Conservation (phyloP, 1,139 yeast species). For the Meyerozyma carpophila region DNA sequence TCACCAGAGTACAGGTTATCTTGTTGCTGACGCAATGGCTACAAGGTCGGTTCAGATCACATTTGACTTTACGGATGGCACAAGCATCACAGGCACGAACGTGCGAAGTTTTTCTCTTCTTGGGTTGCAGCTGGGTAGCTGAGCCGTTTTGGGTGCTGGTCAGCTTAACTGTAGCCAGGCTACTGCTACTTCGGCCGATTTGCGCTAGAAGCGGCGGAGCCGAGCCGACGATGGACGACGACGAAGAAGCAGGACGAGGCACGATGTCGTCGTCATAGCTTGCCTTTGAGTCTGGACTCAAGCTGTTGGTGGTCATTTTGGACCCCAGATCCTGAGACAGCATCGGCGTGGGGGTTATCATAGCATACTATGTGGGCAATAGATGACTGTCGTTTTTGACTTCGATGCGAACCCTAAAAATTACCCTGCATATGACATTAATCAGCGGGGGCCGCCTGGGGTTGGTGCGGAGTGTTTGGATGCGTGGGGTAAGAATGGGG, state of each 20-base stretch:
- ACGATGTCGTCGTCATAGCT: background rate
- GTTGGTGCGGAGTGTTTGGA: background rate
- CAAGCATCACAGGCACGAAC: conserved; percentile 39
- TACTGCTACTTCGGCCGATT: background rate
- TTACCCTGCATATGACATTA: conserved; percentile 1
- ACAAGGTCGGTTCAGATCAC: conserved; percentile 38
- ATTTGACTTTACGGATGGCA: conserved; percentile 37
- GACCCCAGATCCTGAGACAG: background rate
- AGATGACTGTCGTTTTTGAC: background rate
- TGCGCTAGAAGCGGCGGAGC: background rate
- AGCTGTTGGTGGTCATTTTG: background rate
- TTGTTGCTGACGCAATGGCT: conserved; percentile 31
- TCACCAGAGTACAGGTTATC: conserved; percentile 31
- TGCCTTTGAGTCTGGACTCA: background rate
- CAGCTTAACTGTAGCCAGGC: background rate
- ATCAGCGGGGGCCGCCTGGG: conserved; percentile 1
- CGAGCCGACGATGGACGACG: background rate
- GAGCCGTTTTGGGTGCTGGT: background rate
- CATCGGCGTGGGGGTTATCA: background rate
- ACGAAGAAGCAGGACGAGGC: background rate
- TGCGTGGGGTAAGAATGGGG: background rate
- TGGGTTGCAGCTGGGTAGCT: background rate
- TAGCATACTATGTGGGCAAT: background rate
- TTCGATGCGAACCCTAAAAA: background rate
- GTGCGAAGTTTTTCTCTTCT: conserved; percentile 1